Conservation (phyloP, 1,139 yeast genomes). For the Lodderomyces beijingensis region DNA sequence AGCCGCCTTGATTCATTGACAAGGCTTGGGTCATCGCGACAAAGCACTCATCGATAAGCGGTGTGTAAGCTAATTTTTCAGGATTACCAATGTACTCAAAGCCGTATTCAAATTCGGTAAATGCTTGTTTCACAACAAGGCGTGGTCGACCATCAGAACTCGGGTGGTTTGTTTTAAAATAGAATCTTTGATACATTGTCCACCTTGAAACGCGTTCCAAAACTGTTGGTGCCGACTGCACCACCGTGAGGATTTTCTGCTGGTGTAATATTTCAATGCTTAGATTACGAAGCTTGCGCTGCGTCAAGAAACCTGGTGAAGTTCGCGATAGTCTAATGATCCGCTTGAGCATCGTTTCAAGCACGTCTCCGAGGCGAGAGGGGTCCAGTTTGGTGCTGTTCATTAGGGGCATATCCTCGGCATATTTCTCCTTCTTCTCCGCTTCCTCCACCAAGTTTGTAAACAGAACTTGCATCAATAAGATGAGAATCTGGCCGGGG, state of each 20-base stretch:
- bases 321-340: background rate
- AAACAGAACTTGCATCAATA: conserved; percentile 60
- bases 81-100: conserved; percentile 80
- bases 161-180: conserved; percentile 24
- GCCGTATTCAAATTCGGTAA: conserved; percentile 57
- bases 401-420: too few relatives aligned
- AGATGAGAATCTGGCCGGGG: conserved; percentile 59
- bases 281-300: conserved; percentile 50
- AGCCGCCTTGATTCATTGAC: conserved; percentile 75
- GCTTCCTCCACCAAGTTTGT: conserved; percentile 39
- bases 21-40: conserved; percentile 73
- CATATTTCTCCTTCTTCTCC: too few relatives aligned
- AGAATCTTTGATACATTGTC: conserved; percentile 54
- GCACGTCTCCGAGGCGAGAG: too few relatives aligned
- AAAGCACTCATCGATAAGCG: conserved; percentile 62
- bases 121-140: conserved; percentile 52
- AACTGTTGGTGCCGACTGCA: conserved; percentile 16
- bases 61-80: conserved; percentile 74
- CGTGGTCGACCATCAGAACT: conserved; percentile 23
- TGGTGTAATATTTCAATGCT: conserved; percentile 69
- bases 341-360: conserved; percentile 6
- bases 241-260: conserved; percentile 30
- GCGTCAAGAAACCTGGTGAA: conserved; percentile 3
- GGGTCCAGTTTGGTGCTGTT: too few relatives aligned
- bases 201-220: conserved; percentile 29